Conservation (phyloP, 352 stramenopile genomes). For the Pythium insidiosum region DNA sequence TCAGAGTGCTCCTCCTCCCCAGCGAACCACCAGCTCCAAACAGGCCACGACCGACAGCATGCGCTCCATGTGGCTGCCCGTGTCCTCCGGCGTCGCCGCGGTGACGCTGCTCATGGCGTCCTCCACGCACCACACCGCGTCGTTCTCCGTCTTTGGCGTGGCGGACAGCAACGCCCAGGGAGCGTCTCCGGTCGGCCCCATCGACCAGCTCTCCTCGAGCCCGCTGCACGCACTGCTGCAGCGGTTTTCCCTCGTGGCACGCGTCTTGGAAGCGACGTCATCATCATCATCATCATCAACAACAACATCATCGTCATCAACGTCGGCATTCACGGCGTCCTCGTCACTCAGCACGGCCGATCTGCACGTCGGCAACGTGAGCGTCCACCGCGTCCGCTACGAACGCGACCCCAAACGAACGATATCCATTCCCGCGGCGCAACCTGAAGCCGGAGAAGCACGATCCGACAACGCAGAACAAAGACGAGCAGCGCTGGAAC, state of each 20-base stretch:
- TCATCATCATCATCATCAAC: too few relatives aligned
- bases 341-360: slow-evolving; percentile 17
- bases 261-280: slow-evolving; percentile 4
- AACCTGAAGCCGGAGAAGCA: too few relatives aligned
- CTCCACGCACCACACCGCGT: slow-evolving; percentile 7
- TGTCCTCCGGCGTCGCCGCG: slow-evolving; percentile 13
- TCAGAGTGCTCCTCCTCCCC: too few relatives aligned
- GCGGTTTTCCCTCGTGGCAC: slow-evolving; percentile 1
- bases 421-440: too few relatives aligned
- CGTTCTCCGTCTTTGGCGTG: slow-evolving; percentile 5
- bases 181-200: not conserved
- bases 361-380: slow-evolving; percentile 46
- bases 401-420: slow-evolving; percentile 16
- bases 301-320: too few relatives aligned
- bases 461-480: not conserved
- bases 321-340: slow-evolving; percentile 2
- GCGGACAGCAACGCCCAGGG: too few relatives aligned
- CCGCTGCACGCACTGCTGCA: slow-evolving; percentile 9
- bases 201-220: not conserved
- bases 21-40: too few relatives aligned
- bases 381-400: slow-evolving; percentile 52
- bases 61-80: slow-evolving; percentile 16
- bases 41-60: too few relatives aligned
- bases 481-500: not conserved
- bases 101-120: slow-evolving; percentile 8